Base-by-base conservation (phyloP, 352 stramenopile genomes). In the Phytophthora sp. region DNA sequence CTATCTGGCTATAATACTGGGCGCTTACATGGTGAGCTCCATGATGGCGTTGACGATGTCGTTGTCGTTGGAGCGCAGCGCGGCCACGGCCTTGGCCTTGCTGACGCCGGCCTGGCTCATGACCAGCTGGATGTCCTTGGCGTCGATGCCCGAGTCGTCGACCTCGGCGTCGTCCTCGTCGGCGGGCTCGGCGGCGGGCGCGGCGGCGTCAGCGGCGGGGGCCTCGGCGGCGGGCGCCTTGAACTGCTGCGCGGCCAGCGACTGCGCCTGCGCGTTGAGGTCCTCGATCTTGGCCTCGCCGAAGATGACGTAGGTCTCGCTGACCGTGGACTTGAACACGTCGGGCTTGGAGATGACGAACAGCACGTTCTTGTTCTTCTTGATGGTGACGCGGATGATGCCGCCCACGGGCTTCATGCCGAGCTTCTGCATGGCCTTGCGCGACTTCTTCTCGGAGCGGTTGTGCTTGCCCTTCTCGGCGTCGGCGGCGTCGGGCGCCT, bases 31-130 rank as follows among this genome's bases (percentile, higher is more conserved):
- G 62, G 97, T 99, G 66, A 99, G 88, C 77, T 98, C 97, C 97
- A 99, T 99, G 77, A 99, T 99, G 55, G 96, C 91, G 84, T 99
- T 99, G 35, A 99, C 97, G 69, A 99, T 96, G 89, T 99, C 97
- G 68, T 96, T 97, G 79, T 99, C 94, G 80, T 99, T 99, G 46
- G 96, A 96, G 86, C 98, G 98, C 24, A 99, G 86, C 15, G 97
- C 97, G 42, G 95, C 88, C 32, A 99, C 95, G 65, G 98, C 98
- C 84, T 98, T 98, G 55, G 88, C 77, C 71, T 97, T 87, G 72
- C 90, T 95, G 60, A 98, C 97, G 63, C 88, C 82, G 42, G 95
- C 85, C 74, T 96, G 87, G 52, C 79, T 91, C 94, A 99, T 99
- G 62, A 99, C 96, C 38, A 99, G 84, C 72, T 99, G 95, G 77